Evolutionary conservation across 345 rosid genomes (phyloP).

Genomic region (Toxicodendron radicans): DNA sequence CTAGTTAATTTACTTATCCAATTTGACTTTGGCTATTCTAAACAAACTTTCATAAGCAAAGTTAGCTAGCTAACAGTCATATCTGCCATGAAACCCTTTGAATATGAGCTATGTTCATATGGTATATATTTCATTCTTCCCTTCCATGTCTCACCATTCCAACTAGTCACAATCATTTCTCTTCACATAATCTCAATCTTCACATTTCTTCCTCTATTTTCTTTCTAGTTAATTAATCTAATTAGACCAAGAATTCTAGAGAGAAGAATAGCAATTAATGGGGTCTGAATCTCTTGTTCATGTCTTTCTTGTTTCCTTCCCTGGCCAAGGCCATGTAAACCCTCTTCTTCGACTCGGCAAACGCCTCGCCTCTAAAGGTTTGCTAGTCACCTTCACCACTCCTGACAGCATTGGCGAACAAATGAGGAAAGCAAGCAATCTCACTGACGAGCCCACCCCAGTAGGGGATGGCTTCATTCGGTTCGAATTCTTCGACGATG

Average conservation of each 20-base stretch:
- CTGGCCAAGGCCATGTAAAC: slow-evolving; percentile 83
- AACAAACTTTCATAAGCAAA: neutral
- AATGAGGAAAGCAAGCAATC: slow-evolving; percentile 50
- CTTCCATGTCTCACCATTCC: neutral
- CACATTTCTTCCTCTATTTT: neutral
- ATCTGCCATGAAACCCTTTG: neutral
- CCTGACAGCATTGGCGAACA: slow-evolving; percentile 47
- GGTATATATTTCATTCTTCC: neutral
- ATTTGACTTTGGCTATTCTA: neutral
- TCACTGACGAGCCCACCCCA: slow-evolving; percentile 42
- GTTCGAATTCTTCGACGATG: slow-evolving; percentile 77
- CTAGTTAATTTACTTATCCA: no score
- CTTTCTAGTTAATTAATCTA: neutral
- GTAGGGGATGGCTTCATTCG: slow-evolving; percentile 65
- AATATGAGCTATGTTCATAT: neutral
- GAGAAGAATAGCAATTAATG: slow-evolving; percentile 36
- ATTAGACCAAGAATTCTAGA: neutral
- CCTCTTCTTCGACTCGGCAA: slow-evolving; percentile 81
- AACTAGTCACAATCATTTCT: neutral
- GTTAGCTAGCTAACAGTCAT: neutral
- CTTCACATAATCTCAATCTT: neutral
- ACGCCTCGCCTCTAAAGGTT: slow-evolving; percentile 75
- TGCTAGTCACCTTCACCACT: slow-evolving; percentile 68
- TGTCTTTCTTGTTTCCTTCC: slow-evolving; percentile 72
- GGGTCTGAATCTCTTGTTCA: slow-evolving; percentile 47